Base-by-base conservation (phyloP, 2,329 filamentous ascomycete genomes). In the Cladosporium sp. region DNA sequence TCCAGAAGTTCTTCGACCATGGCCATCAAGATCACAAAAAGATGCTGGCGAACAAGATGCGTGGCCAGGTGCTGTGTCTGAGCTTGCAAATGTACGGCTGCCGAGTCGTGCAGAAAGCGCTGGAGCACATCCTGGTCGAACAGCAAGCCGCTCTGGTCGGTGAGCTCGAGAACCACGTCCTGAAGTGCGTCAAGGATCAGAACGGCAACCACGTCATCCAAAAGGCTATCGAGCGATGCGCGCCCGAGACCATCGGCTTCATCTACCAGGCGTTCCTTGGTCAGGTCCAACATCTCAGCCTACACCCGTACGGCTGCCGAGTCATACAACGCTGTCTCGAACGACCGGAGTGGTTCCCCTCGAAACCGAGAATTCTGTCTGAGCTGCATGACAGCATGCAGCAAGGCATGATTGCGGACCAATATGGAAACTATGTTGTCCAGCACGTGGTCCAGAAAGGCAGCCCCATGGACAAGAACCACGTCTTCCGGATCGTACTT, bases 191-290 rank as follows among this genome's bases (percentile, higher is more conserved):
- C 58, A 86, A 85, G 61, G 87, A 96, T 61, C 83, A 89, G 66
- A 93, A 96, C 61, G 93, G 92, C 51, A 98, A 98, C 69, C 93
- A 98, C 60, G 93, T 98, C 28, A 84, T 98, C 14, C 93, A 97
- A 64, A 95, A 95, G 70, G 86, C 92, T 9, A 90, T 98, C 55
- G 86, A 93, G 63, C 77, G 85, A 61, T 81, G 92, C 54, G 87
- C 89, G 0, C 80, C 83, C 2, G 77, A 88, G 58, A 83, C 92
- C 63, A 86, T 95, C 43, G 84, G 84, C 57, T 95, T 95, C 70
- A 86, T 97, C 68, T 86, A 95, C 72, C 79, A 87, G 46, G 83
- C 86, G 2, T 86, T 96, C 72, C 81, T 79, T 46, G 85, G 84
- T 8, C 83, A 91, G 55, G 85, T 95, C 16, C 82, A 82, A 42